These are phyloP conservation scores for Funneliformis geosporum DNA, from an alignment of 192 early-diverging fungal species.

Conservation along the genomic window DNA sequence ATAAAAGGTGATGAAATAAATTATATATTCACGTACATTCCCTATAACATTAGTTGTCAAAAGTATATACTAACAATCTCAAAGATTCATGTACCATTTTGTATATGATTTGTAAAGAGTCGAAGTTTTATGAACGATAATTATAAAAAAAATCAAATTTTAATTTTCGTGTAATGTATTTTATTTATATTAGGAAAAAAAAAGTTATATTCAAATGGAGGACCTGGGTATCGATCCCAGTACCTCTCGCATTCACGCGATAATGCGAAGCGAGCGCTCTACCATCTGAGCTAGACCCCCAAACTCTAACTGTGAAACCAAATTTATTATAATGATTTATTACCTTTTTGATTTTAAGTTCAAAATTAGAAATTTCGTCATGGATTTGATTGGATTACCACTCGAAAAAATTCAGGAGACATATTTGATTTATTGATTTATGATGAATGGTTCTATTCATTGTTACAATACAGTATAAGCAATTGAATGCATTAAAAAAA, in stretches of 20 bases:
- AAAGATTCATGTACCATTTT: slow-evolving; percentile 32
- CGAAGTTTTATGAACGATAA: background rate
- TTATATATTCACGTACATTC: background rate
- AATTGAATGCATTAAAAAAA: too few relatives aligned
- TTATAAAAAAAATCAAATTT: too few relatives aligned
- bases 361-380: background rate
- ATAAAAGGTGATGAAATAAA: background rate
- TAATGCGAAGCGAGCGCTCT: slow-evolving; percentile 28
- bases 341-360: background rate
- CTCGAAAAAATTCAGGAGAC: too few relatives aligned
- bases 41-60: background rate
- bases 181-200: background rate
- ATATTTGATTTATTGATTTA: too few relatives aligned
- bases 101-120: background rate
- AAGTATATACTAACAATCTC: slow-evolving; percentile 9
- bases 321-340: background rate
- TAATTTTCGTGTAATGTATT: too few relatives aligned
- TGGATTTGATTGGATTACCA: too few relatives aligned
- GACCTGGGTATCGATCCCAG: slow-evolving; percentile 22
- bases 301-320: background rate
- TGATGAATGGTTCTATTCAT: too few relatives aligned
- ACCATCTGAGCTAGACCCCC: slow-evolving; percentile 26
- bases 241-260: slow-evolving; percentile 6
- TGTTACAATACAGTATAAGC: too few relatives aligned
- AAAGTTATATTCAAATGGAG: background rate